Evolutionary conservation across 1,284 basidiomycete genomes (phyloP).

Genomic region (Sporisorium scitamineum): DNA sequence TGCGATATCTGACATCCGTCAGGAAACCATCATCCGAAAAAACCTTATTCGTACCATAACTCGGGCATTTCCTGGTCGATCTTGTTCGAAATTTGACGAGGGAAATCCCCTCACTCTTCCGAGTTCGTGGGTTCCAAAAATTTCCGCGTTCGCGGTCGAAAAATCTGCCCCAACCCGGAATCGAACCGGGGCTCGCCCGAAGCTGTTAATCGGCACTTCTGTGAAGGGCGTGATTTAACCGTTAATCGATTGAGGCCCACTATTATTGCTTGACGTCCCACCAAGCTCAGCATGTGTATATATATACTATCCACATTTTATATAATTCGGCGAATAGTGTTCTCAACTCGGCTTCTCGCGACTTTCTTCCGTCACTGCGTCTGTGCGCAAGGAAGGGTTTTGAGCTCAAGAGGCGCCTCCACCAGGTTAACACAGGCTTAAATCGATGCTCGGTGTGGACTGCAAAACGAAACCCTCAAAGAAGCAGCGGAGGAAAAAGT

Average conservation of each 20-base stretch:
- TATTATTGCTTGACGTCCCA: background rate
- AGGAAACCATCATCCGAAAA: conserved; percentile 19
- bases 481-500: background rate
- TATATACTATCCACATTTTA: conserved; percentile 7
- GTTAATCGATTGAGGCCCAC: conserved; percentile 49
- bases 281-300: background rate
- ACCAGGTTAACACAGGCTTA: too few species aligned
- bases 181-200: conserved; percentile 51
- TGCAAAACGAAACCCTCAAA: background rate
- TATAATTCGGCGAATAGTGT: too few species aligned
- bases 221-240: conserved; percentile 55
- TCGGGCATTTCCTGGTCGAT: conserved; percentile 15
- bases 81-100: conserved; percentile 15
- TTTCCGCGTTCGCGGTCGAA: background rate
- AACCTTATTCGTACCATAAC: conserved; percentile 7
- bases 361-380: background rate
- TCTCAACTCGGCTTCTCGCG: too few species aligned
- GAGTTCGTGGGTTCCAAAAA: background rate
- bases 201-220: background rate
- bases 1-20: background rate
- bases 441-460: background rate
- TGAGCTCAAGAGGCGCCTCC: background rate
- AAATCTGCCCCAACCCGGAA: conserved; percentile 41
- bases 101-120: background rate
- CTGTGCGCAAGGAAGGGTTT: too few species aligned